A percentile compares a stretch with the other conserved stretches of the same genome.
phyloP scores from a whole-genome alignment of 139 green algal species.

The Picochlorum sp. region DNA sequence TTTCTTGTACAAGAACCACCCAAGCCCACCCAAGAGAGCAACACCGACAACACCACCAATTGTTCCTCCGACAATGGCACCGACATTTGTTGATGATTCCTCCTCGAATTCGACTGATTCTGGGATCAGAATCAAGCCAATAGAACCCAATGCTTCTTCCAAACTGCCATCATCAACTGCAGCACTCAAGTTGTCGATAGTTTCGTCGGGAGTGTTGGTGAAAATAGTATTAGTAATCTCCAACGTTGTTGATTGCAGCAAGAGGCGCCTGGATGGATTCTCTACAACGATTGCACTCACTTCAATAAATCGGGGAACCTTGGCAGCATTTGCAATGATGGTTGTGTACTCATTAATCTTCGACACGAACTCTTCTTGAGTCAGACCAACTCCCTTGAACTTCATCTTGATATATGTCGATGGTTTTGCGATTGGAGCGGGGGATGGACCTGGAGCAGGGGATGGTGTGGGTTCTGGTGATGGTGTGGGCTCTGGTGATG shows the following conservation, averaged over 20 bases:
- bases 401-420: neutral
- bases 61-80: conserved; percentile 18
- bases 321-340: neutral
- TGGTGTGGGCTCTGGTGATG: neutral
- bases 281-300: neutral
- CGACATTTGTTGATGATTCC: conserved; percentile 5
- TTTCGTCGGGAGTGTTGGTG: neutral
- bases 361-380: neutral
- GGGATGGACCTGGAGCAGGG: neutral
- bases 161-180: conserved; percentile 13
- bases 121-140: conserved; percentile 14
- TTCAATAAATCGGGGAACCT: neutral
- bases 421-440: neutral
- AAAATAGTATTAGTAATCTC: conserved; percentile 12
- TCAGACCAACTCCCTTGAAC: neutral
- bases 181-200: neutral
- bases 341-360: neutral
- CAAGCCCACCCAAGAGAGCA: neutral
- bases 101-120: conserved; percentile 8
- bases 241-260: neutral
- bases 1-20: conserved; percentile 9
- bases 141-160: neutral
- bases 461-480: neutral
- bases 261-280: neutral
- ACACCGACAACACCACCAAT: conserved; percentile 4